Conservation (phyloP, 108 stramenopile species). For the Fragilaria crotonensis region DNA sequence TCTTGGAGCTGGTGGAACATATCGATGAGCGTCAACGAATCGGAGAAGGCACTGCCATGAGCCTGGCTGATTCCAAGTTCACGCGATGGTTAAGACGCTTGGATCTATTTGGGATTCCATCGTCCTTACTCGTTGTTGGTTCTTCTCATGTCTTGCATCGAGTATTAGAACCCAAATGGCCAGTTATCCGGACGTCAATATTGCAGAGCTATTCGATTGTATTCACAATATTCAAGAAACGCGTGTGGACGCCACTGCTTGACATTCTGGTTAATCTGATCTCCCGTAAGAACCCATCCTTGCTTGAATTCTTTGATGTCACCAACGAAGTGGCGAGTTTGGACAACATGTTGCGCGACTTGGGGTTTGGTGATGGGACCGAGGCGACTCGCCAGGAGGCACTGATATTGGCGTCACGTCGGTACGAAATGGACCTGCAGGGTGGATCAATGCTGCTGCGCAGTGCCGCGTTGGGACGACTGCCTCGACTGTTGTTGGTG, state of each 20-base stretch:
- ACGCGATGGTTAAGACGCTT: conserved; percentile 27
- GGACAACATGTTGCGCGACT: conserved; percentile 71
- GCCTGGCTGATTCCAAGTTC: conserved; percentile 21
- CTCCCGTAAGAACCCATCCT: conserved; percentile 17
- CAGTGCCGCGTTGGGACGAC: conserved; percentile 43
- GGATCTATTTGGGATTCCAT: conserved; percentile 65
- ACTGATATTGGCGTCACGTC: conserved; percentile 41
- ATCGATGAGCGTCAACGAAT: conserved; percentile 23
- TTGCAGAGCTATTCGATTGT: conserved; percentile 23
- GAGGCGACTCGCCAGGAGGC: conserved; percentile 35
- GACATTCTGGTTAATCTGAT: conserved; percentile 45
- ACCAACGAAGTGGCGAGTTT: conserved; percentile 55
- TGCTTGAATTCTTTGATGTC: conserved; percentile 55
- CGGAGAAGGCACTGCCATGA: conserved; percentile 29
- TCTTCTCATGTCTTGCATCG: conserved; percentile 44
- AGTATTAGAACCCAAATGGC: conserved; percentile 38
- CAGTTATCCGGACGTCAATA: conserved; percentile 34
- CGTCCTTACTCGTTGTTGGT: conserved; percentile 36
- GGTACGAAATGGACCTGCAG: conserved; percentile 59
- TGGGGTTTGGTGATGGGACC: conserved; percentile 75
- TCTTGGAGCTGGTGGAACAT: conserved; percentile 22
- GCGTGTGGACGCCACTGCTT: conserved; percentile 61
- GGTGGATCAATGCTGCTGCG: conserved; percentile 49
- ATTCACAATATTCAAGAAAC: conserved; percentile 51
- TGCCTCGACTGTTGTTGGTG: conserved; percentile 65